Evolutionary conservation across 2,329 filamentous ascomycete species (phyloP).

Genomic region (Sporothrix humicola): DNA sequence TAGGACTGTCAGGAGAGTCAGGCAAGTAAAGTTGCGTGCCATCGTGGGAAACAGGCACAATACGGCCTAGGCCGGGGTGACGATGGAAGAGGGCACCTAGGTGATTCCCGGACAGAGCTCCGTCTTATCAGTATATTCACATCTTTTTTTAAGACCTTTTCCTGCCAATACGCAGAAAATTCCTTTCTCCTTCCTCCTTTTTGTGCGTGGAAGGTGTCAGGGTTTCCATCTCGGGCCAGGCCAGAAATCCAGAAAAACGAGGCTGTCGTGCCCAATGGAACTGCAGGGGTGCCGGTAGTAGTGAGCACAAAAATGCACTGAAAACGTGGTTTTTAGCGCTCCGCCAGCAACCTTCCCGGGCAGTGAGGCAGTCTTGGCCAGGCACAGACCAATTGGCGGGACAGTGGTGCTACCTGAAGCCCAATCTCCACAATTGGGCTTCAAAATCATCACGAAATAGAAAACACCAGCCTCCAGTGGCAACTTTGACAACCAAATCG

Average conservation of each 20-base stretch:
- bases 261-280: constrained; percentile 18
- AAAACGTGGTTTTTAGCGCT: constrained; percentile 9
- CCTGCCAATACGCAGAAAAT: too few relatives aligned
- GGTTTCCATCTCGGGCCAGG: constrained; percentile 8
- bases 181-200: background rate
- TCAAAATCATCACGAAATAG: background rate
- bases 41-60: too few relatives aligned
- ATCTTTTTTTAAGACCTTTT: background rate
- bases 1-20: constrained; percentile 8
- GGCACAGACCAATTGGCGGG: background rate
- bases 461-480: background rate
- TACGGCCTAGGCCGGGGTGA: too few relatives aligned
- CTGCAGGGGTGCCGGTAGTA: background rate
- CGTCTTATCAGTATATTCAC: background rate
- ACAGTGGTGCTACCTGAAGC: constrained; percentile 10
- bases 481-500: background rate
- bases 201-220: background rate
- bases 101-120: background rate
- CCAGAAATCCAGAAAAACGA: background rate
- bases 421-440: constrained; percentile 32
- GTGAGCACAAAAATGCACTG: background rate
- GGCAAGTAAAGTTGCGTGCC: background rate
- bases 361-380: background rate
- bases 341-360: too few relatives aligned
- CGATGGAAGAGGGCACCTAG: background rate